Percentiles rank a stretch among this genome's conserved stretches.
phyloP scores from a whole-genome alignment of 306 rosid species.

The Pterocarpus macrocarpus region DNA sequence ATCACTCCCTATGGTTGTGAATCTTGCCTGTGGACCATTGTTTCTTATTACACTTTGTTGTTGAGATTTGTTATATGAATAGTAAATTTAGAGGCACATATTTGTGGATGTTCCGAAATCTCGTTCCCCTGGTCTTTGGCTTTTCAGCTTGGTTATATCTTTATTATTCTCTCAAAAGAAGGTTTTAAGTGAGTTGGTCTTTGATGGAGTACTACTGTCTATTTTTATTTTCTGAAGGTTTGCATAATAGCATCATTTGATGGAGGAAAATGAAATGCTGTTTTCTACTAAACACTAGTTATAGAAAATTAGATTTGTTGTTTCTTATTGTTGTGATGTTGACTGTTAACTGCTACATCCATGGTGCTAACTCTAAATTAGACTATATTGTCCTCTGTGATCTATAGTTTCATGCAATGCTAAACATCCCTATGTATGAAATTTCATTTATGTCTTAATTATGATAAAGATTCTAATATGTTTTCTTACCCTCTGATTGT shows the following conservation, averaged over 20 bases:
- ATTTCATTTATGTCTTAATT: conserved; percentile 3
- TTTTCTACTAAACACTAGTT: background rate
- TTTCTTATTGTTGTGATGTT: background rate
- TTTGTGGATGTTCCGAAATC: background rate
- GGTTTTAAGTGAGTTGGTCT: background rate
- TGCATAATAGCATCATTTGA: background rate
- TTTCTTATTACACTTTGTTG: conserved; percentile 31
- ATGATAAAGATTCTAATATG: conserved; percentile 22
- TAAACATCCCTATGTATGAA: background rate
- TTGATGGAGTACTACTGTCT: background rate
- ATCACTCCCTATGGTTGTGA: conserved; percentile 3
- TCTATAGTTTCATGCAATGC: conserved; percentile 2
- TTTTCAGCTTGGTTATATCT: background rate
- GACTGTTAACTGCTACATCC: background rate
- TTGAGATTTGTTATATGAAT: conserved; percentile 11
- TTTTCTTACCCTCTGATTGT: conserved; percentile 43
- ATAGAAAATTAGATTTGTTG: background rate
- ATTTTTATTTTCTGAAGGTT: background rate
- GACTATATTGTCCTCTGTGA: background rate
- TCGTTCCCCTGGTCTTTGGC: background rate
- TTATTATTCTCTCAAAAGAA: background rate
- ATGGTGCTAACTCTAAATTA: background rate
- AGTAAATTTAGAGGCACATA: conserved; percentile 20
- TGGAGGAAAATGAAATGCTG: background rate
- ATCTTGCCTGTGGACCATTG: conserved; percentile 25